Evolutionary conservation across 148 eudicot species (phyloP).

Genomic region (Gaultheria prostrata): DNA sequence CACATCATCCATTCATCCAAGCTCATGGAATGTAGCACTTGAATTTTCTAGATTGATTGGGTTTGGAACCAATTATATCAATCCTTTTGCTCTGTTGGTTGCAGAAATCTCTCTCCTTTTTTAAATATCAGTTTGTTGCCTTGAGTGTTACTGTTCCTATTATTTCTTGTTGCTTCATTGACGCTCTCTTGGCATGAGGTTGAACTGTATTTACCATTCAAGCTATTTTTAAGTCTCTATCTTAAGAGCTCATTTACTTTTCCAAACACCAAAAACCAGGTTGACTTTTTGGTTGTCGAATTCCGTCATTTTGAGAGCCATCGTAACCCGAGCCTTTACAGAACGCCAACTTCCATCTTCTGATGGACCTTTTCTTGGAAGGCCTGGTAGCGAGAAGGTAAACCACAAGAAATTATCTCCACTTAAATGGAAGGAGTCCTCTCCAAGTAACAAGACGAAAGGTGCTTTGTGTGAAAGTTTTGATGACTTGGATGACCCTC

Average conservation of each 20-base stretch:
- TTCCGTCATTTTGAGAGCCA: slow-evolving; percentile 63
- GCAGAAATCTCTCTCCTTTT: not conserved
- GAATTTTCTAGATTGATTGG: not conserved
- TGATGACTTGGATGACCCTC: slow-evolving; percentile 59
- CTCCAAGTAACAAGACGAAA: slow-evolving; percentile 28
- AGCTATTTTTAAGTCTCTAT: not conserved
- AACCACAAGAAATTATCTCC: slow-evolving; percentile 37
- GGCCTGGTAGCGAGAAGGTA: slow-evolving; percentile 25
- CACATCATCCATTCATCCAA: not conserved
- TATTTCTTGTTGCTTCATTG: slow-evolving; percentile 7
- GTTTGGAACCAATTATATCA: not conserved
- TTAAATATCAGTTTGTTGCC: not conserved
- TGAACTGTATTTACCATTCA: not conserved
- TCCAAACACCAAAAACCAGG: slow-evolving; percentile 32
- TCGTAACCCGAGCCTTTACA: slow-evolving; percentile 43
- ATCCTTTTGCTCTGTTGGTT: slow-evolving; percentile 4
- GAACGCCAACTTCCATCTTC: slow-evolving; percentile 41
- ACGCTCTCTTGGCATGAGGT: slow-evolving; percentile 4
- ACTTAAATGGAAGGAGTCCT: slow-evolving; percentile 51
- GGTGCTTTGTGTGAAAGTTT: slow-evolving; percentile 16
- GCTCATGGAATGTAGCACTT: not conserved
- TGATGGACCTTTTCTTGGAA: slow-evolving; percentile 34
- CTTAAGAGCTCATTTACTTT: slow-evolving; percentile 8
- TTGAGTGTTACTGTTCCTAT: not conserved
- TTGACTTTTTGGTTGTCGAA: slow-evolving; percentile 90